phyloP scores from a whole-genome alignment of 2,329 filamentous ascomycete genomes.

The Didymella pomorum region DNA sequence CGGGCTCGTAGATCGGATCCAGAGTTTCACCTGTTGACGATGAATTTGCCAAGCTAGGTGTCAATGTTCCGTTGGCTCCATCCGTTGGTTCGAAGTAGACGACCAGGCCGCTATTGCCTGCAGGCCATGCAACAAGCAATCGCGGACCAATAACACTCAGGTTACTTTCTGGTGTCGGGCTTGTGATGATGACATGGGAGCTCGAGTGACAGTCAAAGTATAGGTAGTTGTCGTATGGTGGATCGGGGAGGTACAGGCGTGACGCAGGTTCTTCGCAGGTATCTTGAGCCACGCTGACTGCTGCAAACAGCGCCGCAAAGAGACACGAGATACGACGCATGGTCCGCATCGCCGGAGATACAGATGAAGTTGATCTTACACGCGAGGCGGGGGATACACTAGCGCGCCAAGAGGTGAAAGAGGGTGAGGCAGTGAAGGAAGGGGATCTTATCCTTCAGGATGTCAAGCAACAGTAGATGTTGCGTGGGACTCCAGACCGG shows the following conservation, averaged over 20 bases:
- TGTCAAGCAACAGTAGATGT: background rate
- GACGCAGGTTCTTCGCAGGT: constrained; percentile 26
- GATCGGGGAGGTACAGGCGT: constrained; percentile 60
- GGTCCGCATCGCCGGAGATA: background rate
- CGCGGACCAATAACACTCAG: constrained; percentile 64
- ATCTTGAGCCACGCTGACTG: constrained; percentile 6
- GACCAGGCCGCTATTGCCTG: constrained; percentile 68
- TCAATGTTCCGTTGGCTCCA: constrained; percentile 62
- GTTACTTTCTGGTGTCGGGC: constrained; percentile 62
- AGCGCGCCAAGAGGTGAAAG: too few species aligned
- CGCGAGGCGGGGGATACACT: too few species aligned
- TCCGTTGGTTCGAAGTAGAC: constrained; percentile 65
- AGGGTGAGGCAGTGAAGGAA: too few species aligned
- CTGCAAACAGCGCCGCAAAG: constrained; percentile 9
- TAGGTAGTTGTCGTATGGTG: constrained; percentile 71
- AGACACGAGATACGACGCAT: background rate
- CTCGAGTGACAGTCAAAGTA: constrained; percentile 69
- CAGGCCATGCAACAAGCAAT: constrained; percentile 69
- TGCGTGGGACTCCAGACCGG: background rate
- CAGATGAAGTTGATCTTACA: too few species aligned
- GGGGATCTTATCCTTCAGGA: too few species aligned
- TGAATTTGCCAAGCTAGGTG: constrained; percentile 62
- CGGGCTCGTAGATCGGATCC: constrained; percentile 54
- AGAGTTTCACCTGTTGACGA: constrained; percentile 56
- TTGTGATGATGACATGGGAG: constrained; percentile 68